Evolutionary conservation across 208 protist genomes (phyloP).

Genomic region (Trypanosoma lewisi): DNA sequence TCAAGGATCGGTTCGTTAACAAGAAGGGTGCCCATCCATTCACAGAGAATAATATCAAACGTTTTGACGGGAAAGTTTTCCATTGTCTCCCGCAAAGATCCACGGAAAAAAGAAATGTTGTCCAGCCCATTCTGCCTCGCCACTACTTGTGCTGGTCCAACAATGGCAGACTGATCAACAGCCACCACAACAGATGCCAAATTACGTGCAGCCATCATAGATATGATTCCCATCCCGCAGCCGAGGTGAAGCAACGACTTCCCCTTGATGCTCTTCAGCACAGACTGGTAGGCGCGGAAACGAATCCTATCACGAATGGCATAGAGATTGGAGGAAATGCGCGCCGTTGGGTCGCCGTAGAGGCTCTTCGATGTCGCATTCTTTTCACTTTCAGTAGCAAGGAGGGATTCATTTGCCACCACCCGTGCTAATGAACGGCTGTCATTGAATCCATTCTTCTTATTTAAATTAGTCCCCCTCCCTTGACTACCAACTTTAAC

Average conservation of each 20-base stretch:
- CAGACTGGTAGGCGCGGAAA: conserved; percentile 74
- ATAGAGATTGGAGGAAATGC: conserved; percentile 77
- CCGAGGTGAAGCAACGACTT: conserved; percentile 88
- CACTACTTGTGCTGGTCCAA: conserved; percentile 76
- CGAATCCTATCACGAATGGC: conserved; percentile 71
- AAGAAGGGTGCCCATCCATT: conserved; percentile 89
- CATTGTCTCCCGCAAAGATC: conserved; percentile 61
- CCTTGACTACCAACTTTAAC: too few species aligned
- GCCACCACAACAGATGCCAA: conserved; percentile 78
- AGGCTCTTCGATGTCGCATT: conserved; percentile 78
- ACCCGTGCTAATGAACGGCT: conserved; percentile 16
- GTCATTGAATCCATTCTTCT: not conserved
- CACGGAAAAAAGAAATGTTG: conserved; percentile 81
- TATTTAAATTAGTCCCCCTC: not conserved
- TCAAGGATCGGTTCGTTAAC: conserved; percentile 76
- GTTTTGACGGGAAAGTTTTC: conserved; percentile 55
- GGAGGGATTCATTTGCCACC: conserved; percentile 70
- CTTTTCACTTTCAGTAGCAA: conserved; percentile 84
- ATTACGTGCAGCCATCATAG: conserved; percentile 78
- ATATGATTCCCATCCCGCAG: conserved; percentile 85
- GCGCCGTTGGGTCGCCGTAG: conserved; percentile 77
- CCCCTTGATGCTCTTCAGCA: conserved; percentile 68
- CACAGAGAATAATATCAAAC: conserved; percentile 89
- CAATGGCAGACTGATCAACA: conserved; percentile 76
- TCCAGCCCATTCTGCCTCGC: conserved; percentile 75